These are phyloP conservation scores for Brasenia schreberi DNA, from an alignment of 164 flowering plant genomes.

Conservation along the genomic window DNA sequence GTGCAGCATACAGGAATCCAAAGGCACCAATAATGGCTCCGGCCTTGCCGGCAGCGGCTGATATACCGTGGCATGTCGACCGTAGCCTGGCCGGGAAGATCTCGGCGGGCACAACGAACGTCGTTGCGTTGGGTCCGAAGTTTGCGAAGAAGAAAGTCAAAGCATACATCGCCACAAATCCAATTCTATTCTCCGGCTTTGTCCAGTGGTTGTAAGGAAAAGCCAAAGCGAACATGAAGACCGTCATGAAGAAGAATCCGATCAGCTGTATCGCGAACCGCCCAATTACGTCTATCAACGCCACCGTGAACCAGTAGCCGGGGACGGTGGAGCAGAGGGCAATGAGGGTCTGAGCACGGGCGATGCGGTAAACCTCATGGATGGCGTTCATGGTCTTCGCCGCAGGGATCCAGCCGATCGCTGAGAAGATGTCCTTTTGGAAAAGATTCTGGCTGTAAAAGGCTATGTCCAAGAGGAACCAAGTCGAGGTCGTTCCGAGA, in stretches of 20 bases:
- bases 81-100: constrained; percentile 11
- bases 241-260: constrained; percentile 12
- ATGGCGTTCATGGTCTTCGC: constrained; percentile 11
- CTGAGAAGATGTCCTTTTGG: constrained; percentile 14
- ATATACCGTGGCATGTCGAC: constrained; percentile 14
- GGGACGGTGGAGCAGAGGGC: constrained; percentile 16
- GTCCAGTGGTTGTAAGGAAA: constrained; percentile 12
- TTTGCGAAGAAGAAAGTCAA: constrained; percentile 16
- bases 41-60: constrained; percentile 9
- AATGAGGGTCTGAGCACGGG: constrained; percentile 13
- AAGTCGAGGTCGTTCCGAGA: constrained; percentile 10
- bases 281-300: constrained; percentile 8
- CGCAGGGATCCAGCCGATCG: constrained; percentile 9
- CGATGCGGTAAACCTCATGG: constrained; percentile 10
- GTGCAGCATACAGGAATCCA: constrained; percentile 15
- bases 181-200: constrained; percentile 3
- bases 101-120: constrained; percentile 15
- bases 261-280: constrained; percentile 11
- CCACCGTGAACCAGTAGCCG: constrained; percentile 15
- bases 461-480: constrained; percentile 13
- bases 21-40: constrained; percentile 12
- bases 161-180: constrained; percentile 7
- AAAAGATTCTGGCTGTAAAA: constrained; percentile 15
- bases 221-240: constrained; percentile 14
- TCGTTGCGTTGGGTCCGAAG: constrained; percentile 14